Evolutionary conservation across 495 filamentous ascomycete species (phyloP).

Genomic region (Aspergillus mulundensis): DNA sequence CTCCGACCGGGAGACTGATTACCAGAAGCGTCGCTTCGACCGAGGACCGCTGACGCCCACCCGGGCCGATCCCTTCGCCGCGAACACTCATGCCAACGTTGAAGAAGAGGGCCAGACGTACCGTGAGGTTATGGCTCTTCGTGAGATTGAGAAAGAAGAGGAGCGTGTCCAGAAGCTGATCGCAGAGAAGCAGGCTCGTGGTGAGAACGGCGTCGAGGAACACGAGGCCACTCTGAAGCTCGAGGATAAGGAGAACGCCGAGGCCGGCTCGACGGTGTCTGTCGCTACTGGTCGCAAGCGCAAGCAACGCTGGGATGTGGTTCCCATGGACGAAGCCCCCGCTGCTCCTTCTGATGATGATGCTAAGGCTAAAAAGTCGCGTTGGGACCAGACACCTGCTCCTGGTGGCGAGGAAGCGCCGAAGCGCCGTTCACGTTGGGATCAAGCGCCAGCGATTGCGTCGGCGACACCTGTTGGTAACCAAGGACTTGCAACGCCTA

Average conservation of each 20-base stretch:
- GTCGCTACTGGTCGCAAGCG: conserved; percentile 67
- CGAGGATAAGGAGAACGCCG: conserved; percentile 68
- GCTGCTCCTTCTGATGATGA: conserved; percentile 47
- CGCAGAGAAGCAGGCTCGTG: conserved; percentile 64
- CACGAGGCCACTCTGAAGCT: conserved; percentile 68
- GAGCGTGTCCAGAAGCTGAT: conserved; percentile 80
- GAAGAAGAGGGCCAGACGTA: conserved; percentile 74
- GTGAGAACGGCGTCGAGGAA: conserved; percentile 55
- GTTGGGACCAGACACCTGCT: conserved; percentile 86
- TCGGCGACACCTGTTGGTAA: conserved; percentile 76
- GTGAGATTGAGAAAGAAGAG: conserved; percentile 92
- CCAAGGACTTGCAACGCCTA: conserved; percentile 77
- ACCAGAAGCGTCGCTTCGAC: conserved; percentile 91
- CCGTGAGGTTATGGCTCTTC: conserved; percentile 83
- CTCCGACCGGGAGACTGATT: conserved; percentile 89
- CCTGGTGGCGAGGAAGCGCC: conserved; percentile 54
- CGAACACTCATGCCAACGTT: conserved; percentile 63
- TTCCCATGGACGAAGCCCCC: conserved; percentile 44
- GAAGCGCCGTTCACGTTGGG: conserved; percentile 79
- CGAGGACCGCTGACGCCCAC: conserved; percentile 78
- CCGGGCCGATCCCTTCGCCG: conserved; percentile 82
- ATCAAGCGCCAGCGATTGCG: conserved; percentile 66
- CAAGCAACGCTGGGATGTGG: conserved; percentile 92
- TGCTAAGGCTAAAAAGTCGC: conserved; percentile 67
- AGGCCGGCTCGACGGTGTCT: conserved; percentile 63